Evolutionary conservation across 768 basidiomycete species (phyloP).

Genomic region (Russula sp.): DNA sequence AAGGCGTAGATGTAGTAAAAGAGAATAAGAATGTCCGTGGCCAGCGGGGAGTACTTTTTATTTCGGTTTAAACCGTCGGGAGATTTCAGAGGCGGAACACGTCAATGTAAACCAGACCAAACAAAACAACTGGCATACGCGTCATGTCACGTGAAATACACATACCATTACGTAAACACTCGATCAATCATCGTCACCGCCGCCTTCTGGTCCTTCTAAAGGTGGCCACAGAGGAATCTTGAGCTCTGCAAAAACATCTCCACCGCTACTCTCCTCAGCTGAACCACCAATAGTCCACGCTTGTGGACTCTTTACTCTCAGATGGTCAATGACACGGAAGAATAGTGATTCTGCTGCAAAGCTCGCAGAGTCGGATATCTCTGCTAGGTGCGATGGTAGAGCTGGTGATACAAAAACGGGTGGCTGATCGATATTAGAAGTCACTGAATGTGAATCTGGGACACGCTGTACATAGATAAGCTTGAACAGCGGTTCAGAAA

Average conservation of each 20-base stretch:
- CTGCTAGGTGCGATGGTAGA: conserved; percentile 8
- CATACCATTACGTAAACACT: background rate
- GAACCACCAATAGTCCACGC: conserved; percentile 16
- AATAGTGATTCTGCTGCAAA: conserved; percentile 27
- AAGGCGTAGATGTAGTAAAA: conserved; percentile 19
- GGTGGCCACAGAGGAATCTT: conserved; percentile 28
- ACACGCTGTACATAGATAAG: conserved; percentile 23
- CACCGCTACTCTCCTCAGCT: background rate
- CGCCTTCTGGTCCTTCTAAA: conserved; percentile 17
- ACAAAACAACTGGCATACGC: conserved; percentile 13
- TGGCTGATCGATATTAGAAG: background rate
- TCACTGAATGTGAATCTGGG: background rate
- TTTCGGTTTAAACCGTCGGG: conserved; percentile 8
- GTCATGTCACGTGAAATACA: conserved; percentile 19
- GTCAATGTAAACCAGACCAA: background rate
- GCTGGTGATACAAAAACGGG: conserved; percentile 21
- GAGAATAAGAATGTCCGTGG: background rate
- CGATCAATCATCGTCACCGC: conserved; percentile 6
- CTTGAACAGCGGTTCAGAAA: conserved; percentile 25
- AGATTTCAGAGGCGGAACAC: conserved; percentile 6
- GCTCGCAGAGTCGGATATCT: conserved; percentile 27
- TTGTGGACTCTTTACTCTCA: conserved; percentile 20
- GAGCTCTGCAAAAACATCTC: conserved; percentile 29
- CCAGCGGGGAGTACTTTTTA: conserved; percentile 19
- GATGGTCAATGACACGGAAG: conserved; percentile 21